These are phyloP conservation scores for Antitrichia curtipendula DNA, from an alignment of 225 moss, liverwort and hornwort genomes.

Conservation along the genomic window DNA sequence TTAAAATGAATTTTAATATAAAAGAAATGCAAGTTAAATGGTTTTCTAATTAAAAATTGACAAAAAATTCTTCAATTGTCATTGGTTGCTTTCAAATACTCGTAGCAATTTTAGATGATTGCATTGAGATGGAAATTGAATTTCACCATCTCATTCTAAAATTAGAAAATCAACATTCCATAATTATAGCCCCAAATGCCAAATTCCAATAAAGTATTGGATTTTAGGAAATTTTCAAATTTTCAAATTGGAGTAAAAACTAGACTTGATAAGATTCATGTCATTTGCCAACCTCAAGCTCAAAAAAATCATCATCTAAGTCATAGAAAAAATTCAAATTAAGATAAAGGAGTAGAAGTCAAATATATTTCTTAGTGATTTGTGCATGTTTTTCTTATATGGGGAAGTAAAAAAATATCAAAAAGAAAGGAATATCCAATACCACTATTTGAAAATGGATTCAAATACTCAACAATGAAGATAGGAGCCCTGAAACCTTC, in stretches of 20 bases:
- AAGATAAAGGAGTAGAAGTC: neutral
- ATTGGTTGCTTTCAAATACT: neutral
- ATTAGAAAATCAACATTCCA: neutral
- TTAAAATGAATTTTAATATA: too few species aligned
- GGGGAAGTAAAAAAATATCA: fast-evolving
- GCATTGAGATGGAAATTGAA: neutral
- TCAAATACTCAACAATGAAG: fast-evolving
- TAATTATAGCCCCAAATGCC: neutral
- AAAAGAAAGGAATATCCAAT: fast-evolving
- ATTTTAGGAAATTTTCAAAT: too few species aligned
- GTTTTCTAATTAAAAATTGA: neutral
- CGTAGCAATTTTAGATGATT: neutral
- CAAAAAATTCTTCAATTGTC: neutral
- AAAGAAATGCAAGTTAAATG: too few species aligned
- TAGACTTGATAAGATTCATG: neutral
- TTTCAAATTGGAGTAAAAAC: fast-evolving
- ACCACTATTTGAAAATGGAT: neutral
- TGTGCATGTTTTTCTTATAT: neutral
- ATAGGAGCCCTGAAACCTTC: neutral
- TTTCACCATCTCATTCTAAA: fast-evolving
- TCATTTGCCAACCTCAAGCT: neutral
- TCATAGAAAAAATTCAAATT: fast-evolving
- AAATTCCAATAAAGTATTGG: neutral
- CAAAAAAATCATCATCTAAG: neutral
- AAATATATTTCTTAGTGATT: fast-evolving